Conservation (phyloP, 257 asterid genomes). For the Rauvolfia tetraphylla region DNA sequence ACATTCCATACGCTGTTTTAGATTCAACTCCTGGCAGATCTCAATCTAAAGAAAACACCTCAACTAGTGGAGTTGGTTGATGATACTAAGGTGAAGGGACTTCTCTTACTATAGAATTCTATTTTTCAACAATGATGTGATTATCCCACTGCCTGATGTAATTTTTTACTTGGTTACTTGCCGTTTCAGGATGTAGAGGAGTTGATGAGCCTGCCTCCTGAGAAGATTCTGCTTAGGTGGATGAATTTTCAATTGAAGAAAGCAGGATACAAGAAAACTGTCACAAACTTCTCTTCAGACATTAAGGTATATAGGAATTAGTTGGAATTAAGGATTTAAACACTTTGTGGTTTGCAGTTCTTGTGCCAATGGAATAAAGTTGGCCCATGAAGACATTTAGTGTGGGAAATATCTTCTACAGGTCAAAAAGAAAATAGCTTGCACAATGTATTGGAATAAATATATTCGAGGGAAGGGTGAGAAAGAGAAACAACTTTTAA, state of each 20-base stretch:
- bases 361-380: neutral
- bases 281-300: constrained; percentile 92
- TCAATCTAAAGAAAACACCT: constrained; percentile 87
- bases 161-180: constrained; percentile 1
- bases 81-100: constrained; percentile 72
- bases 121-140: neutral
- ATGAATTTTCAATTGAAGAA: constrained; percentile 94
- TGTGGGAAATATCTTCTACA: neutral
- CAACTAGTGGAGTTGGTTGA: constrained; percentile 90
- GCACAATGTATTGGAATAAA: neutral
- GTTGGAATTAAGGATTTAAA: neutral
- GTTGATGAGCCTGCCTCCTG: constrained; percentile 94
- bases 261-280: constrained; percentile 68
- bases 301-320: constrained; percentile 60
- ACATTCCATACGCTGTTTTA: constrained; percentile 27
- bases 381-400: neutral
- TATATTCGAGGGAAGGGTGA: neutral
- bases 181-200: constrained; percentile 81
- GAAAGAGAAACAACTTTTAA: too few relatives aligned
- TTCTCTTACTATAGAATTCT: neutral
- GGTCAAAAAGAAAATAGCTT: neutral
- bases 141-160: neutral
- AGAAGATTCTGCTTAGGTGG: constrained; percentile 91
- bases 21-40: constrained; percentile 97
- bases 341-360: neutral